Evolutionary conservation across 257 asterid species (phyloP), one percentile per base, ranked within the genome.

Genomic region (Avicennia marina): DNA sequence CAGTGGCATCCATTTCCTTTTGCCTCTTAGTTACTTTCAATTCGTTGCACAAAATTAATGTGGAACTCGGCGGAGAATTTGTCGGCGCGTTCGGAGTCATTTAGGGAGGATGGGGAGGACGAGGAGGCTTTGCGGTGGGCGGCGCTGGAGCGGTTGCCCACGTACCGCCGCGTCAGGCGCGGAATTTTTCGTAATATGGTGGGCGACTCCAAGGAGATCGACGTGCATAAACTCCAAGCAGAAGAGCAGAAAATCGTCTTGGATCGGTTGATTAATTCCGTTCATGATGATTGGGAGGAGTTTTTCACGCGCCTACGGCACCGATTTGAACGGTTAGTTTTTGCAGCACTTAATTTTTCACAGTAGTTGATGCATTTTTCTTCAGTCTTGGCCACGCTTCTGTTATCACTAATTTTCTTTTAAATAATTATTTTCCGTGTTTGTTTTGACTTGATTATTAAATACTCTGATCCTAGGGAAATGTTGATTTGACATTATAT

Each of bases 111-210:
- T 38, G 93, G 82, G 17, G 95, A 85, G 64, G 98, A 90, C 48
- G 98, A 90, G 83, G 95, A 85, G 78, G 98, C 89, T 60, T 81
- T 90, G 64, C 84, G 88, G 62, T 87, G 98, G 98, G 98, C 98
- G 50, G 98, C 96, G 69, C 70, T 90, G 60, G 95, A 90, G 87
- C 67, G 98, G 75, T 70, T 90, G 69, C 98, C 98, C 66, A 90
- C 98, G 29, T 85, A 81, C 74, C 79, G 68, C 55, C 87, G 98
- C 29, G 91, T 85, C 27, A 62, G 96, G 72, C 79, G 78, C 33
- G 98, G 98, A 7, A 77, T 90, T 11, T 90, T 90, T 64, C 77
- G 84, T 22, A 85, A 85, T 56, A 65, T 78, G 40, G 81, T 81
- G 6, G 98, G 98, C 10, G 95, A 90, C 13, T 63, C 75, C 29